Evolutionary conservation across 2,329 filamentous ascomycete genomes (phyloP).

Genomic region (Paecilomyces sp.): DNA sequence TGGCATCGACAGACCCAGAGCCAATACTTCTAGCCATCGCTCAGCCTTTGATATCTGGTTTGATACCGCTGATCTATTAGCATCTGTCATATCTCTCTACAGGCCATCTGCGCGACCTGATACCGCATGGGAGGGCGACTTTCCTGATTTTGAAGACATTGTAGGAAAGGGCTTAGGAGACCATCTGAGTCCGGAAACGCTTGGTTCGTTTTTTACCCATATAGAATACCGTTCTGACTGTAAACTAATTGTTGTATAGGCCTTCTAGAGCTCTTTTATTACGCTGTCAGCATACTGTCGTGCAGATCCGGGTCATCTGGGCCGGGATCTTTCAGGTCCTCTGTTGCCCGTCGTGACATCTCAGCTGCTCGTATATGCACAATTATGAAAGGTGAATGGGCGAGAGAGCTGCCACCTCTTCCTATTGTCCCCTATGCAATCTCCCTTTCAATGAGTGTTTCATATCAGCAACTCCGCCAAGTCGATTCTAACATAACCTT

Average conservation of each 20-base stretch:
- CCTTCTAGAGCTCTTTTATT: constrained; percentile 50
- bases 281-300: constrained; percentile 50
- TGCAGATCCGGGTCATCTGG: constrained; percentile 39
- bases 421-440: constrained; percentile 52
- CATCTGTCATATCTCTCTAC: constrained; percentile 33
- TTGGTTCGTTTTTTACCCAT: constrained; percentile 13
- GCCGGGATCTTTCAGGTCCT: constrained; percentile 42
- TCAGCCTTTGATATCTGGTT: constrained; percentile 31
- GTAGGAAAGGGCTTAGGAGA: constrained; percentile 17
- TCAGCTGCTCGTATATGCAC: constrained; percentile 51
- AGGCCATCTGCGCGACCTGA: constrained; percentile 25
- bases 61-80: constrained; percentile 28
- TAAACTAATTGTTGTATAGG: constrained; percentile 19
- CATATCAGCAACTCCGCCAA: constrained; percentile 50
- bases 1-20: constrained; percentile 23
- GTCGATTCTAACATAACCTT: constrained; percentile 38
- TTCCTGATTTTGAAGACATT: constrained; percentile 30
- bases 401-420: constrained; percentile 42
- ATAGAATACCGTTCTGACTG: background rate
- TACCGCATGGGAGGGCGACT: constrained; percentile 31
- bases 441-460: constrained; percentile 48
- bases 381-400: constrained; percentile 40
- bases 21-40: constrained; percentile 6
- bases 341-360: constrained; percentile 48
- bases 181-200: constrained; percentile 21